Base-by-base conservation (phyloP, 805 yeast species). In the Suhomyces sp. region DNA sequence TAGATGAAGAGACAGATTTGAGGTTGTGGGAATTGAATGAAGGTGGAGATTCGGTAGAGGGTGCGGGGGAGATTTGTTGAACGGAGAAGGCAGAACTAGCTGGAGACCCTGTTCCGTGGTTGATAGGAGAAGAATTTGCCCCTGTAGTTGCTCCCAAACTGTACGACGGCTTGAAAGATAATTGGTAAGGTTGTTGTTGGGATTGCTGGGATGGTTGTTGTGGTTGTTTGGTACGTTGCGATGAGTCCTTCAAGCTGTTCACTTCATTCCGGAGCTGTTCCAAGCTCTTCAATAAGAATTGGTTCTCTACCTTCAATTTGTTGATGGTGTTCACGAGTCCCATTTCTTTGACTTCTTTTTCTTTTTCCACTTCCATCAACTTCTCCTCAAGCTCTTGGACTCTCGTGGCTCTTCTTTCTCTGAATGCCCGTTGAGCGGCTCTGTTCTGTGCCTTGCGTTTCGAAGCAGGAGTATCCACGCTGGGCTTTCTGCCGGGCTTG, bases 391-490 rank as follows among this genome's bases (percentile, higher is more conserved):
- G 67, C 53, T 84, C 95, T 39, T 78, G 79, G 6, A 88, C 86
- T 33, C 88, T 65, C 20, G 84, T 83, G 13, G 96, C 95, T 49
- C 95, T 67, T 45, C 96, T 71, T 56, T 88, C 95, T 45, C 96
- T 66, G 63, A 87, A 86, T 2, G 97, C 95, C 39, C 95, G 56
- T 66, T 90, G 95, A 15, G 96, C 95, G n/a, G 93, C 95, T 39
- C 96, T 67, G 55, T 88, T 88, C 58, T 85, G 96, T 3, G 95
- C 95, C 59, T 87, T 87, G 35, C 96, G 66, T 57, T 86, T 85
- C 15, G 83, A 78, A 1, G 90, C 88, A 0, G 95, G 95, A 0
- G 90, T 77, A 46, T 87, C 95, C 4, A 74, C 72, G 44, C 79
- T 67, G 11, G 83, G 83, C 56, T 79, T 79, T 38, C 69, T 52